Conservation (phyloP, 164 flowering plant genomes). For the Platanus orientalis region DNA sequence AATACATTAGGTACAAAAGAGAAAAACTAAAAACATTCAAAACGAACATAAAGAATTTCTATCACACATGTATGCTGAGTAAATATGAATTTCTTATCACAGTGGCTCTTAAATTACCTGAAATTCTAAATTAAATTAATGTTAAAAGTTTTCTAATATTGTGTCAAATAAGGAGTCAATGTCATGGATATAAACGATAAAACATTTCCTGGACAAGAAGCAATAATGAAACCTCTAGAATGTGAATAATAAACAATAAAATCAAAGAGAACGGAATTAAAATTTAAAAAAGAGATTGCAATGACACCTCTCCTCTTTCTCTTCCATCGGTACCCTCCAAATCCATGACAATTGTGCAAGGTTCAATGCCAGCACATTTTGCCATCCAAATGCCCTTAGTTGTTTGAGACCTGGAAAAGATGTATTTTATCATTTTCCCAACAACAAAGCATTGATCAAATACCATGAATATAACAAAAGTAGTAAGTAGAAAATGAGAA, state of each 20-base stretch:
- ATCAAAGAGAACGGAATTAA: neutral
- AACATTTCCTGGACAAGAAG: no score
- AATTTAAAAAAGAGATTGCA: neutral
- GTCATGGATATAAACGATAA: no score
- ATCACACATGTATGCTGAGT: no score
- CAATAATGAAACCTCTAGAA: neutral
- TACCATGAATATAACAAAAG: neutral
- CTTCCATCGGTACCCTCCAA: constrained; percentile 88
- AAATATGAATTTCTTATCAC: no score
- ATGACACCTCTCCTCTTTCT: constrained; percentile 75
- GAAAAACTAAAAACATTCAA: no score
- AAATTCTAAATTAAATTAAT: no score
- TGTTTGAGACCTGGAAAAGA: constrained; percentile 55
- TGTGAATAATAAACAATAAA: neutral
- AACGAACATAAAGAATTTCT: no score
- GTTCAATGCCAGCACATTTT: constrained; percentile 61
- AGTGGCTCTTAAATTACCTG: no score
- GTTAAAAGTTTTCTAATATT: neutral
- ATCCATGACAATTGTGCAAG: constrained; percentile 75
- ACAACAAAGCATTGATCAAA: no score
- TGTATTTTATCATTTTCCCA: neutral
- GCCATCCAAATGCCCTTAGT: constrained; percentile 88
- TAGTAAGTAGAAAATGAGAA: neutral
- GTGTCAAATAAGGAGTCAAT: neutral
- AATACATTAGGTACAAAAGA: no score